A percentile compares a stretch with the other conserved stretches of the same genome.
These are phyloP conservation scores for Bretschneidera sinensis DNA, from an alignment of 345 rosid species.

Conservation along the genomic window DNA sequence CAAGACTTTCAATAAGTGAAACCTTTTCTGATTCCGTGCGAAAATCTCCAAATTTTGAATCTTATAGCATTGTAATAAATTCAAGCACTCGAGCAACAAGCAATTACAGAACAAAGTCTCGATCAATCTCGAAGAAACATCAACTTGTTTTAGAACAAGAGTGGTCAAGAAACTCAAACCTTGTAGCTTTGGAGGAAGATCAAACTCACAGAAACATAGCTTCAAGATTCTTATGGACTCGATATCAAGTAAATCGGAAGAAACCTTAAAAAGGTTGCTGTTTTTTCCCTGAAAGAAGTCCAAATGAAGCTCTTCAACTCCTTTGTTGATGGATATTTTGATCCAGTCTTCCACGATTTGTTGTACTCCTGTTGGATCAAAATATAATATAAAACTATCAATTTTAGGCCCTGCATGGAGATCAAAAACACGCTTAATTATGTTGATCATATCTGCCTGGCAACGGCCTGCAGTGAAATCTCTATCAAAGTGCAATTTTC, in stretches of 20 bases:
- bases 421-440: not conserved
- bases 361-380: slow-evolving; percentile 5
- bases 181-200: not conserved
- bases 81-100: slow-evolving; percentile 9
- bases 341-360: slow-evolving; percentile 16
- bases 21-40: not conserved
- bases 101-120: not conserved
- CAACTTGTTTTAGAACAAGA: not conserved
- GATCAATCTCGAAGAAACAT: not conserved
- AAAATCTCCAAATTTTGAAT: not conserved
- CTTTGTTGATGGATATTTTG: slow-evolving; percentile 4
- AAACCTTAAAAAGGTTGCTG: not conserved
- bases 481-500: slow-evolving; percentile 9
- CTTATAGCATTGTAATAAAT: not conserved
- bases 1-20: slow-evolving; percentile 12
- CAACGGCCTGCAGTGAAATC: not conserved
- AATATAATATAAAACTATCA: not conserved
- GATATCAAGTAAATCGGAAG: not conserved
- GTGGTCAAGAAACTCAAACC: slow-evolving; percentile 4
- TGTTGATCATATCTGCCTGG: not conserved
- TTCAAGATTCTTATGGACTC: slow-evolving; percentile 2
- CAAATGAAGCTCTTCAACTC: slow-evolving; percentile 27
- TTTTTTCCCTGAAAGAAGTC: not conserved
- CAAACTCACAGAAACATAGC: not conserved
- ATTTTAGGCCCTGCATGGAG: slow-evolving; percentile 6